Evolutionary conservation across 352 stramenopile species (phyloP).

Genomic region (Phytopythium delawarense): DNA sequence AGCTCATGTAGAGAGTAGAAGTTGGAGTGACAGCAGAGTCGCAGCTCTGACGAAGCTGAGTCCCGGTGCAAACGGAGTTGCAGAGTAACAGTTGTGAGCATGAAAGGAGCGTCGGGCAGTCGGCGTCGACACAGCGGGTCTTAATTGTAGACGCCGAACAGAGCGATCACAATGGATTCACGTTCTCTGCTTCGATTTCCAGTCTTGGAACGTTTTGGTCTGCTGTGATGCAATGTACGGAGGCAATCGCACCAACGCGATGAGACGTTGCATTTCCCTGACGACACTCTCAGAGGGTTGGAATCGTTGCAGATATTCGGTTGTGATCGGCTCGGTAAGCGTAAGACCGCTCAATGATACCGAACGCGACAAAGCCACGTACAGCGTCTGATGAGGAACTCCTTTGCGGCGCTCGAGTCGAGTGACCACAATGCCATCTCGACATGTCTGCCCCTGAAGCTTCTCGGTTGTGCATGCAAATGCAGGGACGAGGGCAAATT

Average conservation of each 20-base stretch:
- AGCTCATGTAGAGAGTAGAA: no score
- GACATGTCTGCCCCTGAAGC: slow-evolving; percentile 20
- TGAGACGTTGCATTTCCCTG: not conserved
- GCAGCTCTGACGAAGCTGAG: no score
- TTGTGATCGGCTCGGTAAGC: not conserved
- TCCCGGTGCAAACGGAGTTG: no score
- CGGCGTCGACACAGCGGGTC: no score
- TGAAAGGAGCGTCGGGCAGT: no score
- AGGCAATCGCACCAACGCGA: not conserved
- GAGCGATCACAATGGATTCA: no score
- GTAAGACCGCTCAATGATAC: not conserved
- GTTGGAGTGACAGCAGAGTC: no score
- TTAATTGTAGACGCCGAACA: no score
- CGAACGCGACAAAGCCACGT: not conserved
- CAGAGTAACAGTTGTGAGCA: no score
- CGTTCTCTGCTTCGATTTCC: not conserved
- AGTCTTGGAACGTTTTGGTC: not conserved
- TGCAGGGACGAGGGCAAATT: slow-evolving; percentile 17
- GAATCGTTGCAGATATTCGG: not conserved
- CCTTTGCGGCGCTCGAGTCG: not conserved
- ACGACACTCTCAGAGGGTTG: not conserved
- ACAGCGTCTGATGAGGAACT: not conserved
- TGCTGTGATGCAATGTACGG: not conserved
- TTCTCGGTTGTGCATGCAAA: slow-evolving; percentile 25
- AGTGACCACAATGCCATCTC: slow-evolving; percentile 16